These are phyloP conservation scores for Fraxinus ornus DNA, from an alignment of 305 asterid species.

Conservation along the genomic window DNA sequence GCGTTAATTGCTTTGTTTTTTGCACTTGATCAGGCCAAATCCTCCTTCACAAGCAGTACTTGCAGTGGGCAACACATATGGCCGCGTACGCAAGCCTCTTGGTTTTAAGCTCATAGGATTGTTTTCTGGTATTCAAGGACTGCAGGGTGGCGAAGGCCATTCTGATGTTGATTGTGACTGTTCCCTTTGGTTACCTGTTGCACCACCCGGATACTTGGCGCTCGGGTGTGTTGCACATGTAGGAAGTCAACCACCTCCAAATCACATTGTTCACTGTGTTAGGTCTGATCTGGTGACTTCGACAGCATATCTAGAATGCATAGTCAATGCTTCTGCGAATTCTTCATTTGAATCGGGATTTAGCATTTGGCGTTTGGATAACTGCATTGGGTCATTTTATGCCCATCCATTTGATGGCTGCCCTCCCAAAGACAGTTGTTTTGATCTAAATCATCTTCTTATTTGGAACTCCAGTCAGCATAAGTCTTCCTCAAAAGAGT, in stretches of 20 bases:
- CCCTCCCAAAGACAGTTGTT: conserved; percentile 64
- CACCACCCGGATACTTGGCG: conserved; percentile 94
- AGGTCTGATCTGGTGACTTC: conserved; percentile 94
- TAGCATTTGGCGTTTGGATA: conserved; percentile 96
- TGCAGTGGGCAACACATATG: conserved; percentile 85
- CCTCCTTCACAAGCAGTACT: conserved; percentile 97
- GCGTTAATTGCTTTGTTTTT: conserved; percentile 28
- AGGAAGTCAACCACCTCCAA: conserved; percentile 87
- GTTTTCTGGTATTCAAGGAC: conserved; percentile 60
- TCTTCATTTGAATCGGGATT: conserved; percentile 63
- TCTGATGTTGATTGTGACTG: conserved; percentile 53
- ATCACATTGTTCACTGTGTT: conserved; percentile 86
- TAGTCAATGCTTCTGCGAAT: conserved; percentile 52
- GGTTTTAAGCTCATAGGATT: conserved; percentile 74
- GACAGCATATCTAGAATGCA: conserved; percentile 67
- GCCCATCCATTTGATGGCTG: conserved; percentile 63
- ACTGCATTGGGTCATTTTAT: conserved; percentile 82
- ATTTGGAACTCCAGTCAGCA: conserved; percentile 70
- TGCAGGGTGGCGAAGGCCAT: conserved; percentile 40
- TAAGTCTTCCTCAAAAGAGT: conserved; percentile 52
- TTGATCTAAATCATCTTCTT: conserved; percentile 88
- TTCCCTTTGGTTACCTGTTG: conserved; percentile 92
- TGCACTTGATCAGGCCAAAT: conserved; percentile 64
- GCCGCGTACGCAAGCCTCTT: conserved; percentile 90
- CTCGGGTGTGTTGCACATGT: conserved; percentile 90